phyloP scores from a whole-genome alignment of 345 rosid species.

The Gossypium mustelinum region DNA sequence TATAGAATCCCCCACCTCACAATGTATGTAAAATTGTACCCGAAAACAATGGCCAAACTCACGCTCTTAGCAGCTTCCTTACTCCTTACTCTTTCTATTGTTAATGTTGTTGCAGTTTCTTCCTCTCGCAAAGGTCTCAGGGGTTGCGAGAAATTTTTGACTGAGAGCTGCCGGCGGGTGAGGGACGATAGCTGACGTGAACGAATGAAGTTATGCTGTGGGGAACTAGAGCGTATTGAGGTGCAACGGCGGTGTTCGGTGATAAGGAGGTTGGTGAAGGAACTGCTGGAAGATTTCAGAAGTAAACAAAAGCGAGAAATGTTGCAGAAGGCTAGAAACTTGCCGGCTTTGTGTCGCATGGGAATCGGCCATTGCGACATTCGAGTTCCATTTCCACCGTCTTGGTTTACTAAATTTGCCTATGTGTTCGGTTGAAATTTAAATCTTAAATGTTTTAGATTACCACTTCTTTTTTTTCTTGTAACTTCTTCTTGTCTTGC shows the following conservation, averaged over 20 bases:
- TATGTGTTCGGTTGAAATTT: neutral
- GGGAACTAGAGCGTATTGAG: neutral
- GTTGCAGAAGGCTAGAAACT: conserved; percentile 12
- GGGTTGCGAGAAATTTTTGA: neutral
- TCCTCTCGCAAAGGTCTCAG: neutral
- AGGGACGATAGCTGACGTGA: neutral
- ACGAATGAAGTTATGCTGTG: neutral
- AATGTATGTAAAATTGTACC: neutral
- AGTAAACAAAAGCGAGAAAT: neutral
- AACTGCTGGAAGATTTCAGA: neutral
- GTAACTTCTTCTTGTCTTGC: neutral
- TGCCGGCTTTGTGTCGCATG: conserved; percentile 8
- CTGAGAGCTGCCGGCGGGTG: conserved; percentile 1
- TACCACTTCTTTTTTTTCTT: neutral
- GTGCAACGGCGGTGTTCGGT: neutral
- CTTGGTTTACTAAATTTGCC: neutral
- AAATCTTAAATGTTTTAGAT: neutral
- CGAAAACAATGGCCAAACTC: neutral
- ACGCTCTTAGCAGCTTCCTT: neutral
- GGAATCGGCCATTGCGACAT: conserved; percentile 9
- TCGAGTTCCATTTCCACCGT: neutral
- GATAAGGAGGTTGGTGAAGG: neutral
- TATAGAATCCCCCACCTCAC: neutral
- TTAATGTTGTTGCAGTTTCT: neutral
- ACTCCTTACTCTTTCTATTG: neutral